A percentile compares a stretch with the other conserved stretches of the same genome.
These are phyloP conservation scores for Cucurbita moschata DNA, from an alignment of 306 rosid species.

Conservation along the genomic window DNA sequence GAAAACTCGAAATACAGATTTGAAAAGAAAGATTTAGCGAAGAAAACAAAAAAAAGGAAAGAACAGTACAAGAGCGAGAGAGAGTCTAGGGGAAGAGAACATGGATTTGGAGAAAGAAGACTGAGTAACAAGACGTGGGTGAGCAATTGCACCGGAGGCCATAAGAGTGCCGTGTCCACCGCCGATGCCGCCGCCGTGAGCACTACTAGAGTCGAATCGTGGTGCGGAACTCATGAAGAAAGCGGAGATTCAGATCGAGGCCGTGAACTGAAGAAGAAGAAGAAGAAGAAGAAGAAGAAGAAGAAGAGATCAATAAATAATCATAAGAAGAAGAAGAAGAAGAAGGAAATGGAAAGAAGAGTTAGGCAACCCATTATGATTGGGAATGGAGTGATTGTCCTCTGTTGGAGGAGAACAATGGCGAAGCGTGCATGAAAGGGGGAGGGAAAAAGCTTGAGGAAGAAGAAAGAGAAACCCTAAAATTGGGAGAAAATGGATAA, in stretches of 20 bases:
- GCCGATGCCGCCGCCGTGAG: conserved; percentile 9
- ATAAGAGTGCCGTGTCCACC: conserved; percentile 20
- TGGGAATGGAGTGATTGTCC: background rate
- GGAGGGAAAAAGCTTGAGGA: too few relatives aligned
- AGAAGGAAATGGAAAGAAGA: background rate
- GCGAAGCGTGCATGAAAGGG: too few relatives aligned
- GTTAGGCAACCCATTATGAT: background rate
- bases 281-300: background rate
- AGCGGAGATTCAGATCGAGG: background rate
- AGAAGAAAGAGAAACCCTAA: too few relatives aligned
- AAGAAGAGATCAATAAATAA: background rate
- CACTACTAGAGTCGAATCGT: conserved; percentile 41
- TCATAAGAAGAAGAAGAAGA: background rate
- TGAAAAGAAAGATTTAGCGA: too few relatives aligned
- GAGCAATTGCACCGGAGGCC: conserved; percentile 63
- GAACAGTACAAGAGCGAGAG: conserved; percentile 64
- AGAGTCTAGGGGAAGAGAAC: conserved; percentile 85
- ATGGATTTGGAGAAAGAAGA: conserved; percentile 62
- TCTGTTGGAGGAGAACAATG: too few relatives aligned
- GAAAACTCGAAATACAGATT: background rate
- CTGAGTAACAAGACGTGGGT: conserved; percentile 55
- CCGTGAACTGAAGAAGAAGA: background rate
- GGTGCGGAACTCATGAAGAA: background rate
- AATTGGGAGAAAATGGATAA: too few relatives aligned
- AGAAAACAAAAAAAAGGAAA: background rate